Base-by-base conservation (phyloP, 2,329 filamentous ascomycete species). In the Chaetomiaceae sp. region DNA sequence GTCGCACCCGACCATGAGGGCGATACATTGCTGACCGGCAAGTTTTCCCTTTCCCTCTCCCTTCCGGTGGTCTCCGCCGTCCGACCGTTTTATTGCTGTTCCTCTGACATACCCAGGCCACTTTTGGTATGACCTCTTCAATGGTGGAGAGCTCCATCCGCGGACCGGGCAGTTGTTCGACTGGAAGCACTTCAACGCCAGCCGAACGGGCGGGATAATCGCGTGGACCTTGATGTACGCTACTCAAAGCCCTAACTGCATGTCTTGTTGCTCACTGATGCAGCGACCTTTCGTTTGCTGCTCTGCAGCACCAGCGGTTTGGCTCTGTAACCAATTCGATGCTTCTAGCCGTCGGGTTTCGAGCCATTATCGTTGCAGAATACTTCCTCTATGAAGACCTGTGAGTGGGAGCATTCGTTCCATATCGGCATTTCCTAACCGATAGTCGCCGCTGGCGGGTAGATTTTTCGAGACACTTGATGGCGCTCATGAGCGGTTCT, bases 131-230 rank as follows among this genome's bases (percentile, higher is more conserved):
- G 41, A 44, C 16, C 41, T 44, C 9, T 44, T 44, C 16, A 44
- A 44, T 7, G 41, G 27, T 5, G 41, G 41, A 32, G 41, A 44
- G 27, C 41, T 44, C 5, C 41, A 44, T 14, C 41, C 41, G 16
- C 41, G 41, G 11, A 44, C 41, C 27, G 41, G 41, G 11, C 27
- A 44, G 9, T 14, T 44, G 41, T 44, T 44, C 27, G 41, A 44
- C 27, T 44, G 41, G 41, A 44, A 44, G 27, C 41, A 44, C 16
- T 44, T 44, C 11, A 44, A 44, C 27, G 41, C 41, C 41, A 44
- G 41, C 10, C 41, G 41, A 21, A 44, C 41, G 4, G 41, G 41
- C 2, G 41, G 41, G 1, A 44, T 44, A 4, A 4, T 44, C 8
- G 25, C 16, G 13, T 44, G 41, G 41, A 44, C 41, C 27, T 32